Evolutionary conservation across 805 yeast species (phyloP), one percentile per base, ranked within the genome.

Genomic region (Teunomyces lycoperdinae): DNA sequence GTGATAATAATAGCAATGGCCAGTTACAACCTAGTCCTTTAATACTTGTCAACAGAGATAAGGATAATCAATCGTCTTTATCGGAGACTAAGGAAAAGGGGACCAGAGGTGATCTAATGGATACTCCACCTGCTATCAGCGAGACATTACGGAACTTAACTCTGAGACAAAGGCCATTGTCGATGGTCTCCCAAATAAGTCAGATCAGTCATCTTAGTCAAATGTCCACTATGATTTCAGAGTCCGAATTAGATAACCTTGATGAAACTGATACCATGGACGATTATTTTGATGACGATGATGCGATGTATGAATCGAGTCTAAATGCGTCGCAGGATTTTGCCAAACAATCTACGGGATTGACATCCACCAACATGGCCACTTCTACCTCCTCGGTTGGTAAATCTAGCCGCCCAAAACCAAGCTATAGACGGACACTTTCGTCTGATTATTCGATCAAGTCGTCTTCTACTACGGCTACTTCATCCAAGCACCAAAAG

Each of bases 201-300:
- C 76, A 70, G 53, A 51, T 66, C 27, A 67, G 74, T 52, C 76
- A 72, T 43, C 50, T 66, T 34, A 67, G 74, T 57, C 77, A 73
- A 48, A 55, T 71, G 50, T 71, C 74, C 7, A 65, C 73, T 13
- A 68, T 69, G 70, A 50, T 71, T 57, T 70, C 76, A 3, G 78
- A 70, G 46, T 67, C 71, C 3, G 78, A 73, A 45, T 53, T 70
- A 35, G 76, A 72, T 30, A 61, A 64, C 42, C 51, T 70, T 48
- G 74, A 67, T 36, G 76, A 67, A 40, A 66, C 75, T 2, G 76
- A 70, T 46, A 60, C 64, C 9, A 61, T 63, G 63, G 74, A 58
- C 2, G 73, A 68, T 9, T 66, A 61, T 48, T 64, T 61, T 42
- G 54, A 54, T 41, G 72, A 67, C 33, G 72, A 68, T 40, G 72